Evolutionary conservation across 208 protist species (phyloP).

Genomic region (Crithidia mellificae): DNA sequence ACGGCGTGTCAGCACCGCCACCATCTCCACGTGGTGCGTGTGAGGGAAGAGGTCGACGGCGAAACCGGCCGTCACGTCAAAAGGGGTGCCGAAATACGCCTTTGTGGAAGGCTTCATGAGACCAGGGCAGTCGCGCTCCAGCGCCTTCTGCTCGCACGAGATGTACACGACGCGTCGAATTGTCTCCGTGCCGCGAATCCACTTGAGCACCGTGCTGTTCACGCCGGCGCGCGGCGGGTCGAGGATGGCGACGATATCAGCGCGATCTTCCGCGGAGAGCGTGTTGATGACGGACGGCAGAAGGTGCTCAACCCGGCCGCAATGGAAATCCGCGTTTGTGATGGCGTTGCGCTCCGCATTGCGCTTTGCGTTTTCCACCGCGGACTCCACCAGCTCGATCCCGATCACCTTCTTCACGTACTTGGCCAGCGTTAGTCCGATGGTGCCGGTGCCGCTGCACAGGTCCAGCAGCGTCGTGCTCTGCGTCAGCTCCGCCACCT

Average conservation of each 20-base stretch:
- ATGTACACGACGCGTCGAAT: constrained; percentile 95
- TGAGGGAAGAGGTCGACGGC: constrained; percentile 96
- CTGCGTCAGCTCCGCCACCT: constrained; percentile 54
- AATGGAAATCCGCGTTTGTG: constrained; percentile 86
- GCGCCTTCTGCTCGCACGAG: constrained; percentile 93
- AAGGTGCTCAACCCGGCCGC: constrained; percentile 92
- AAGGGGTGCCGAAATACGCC: constrained; percentile 79
- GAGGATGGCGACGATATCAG: constrained; percentile 85
- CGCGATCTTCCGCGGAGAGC: constrained; percentile 43
- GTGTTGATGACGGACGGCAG: constrained; percentile 64
- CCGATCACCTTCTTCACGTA: constrained; percentile 91
- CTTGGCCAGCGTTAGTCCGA: constrained; percentile 85
- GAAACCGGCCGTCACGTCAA: constrained; percentile 80
- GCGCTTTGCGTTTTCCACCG: constrained; percentile 82
- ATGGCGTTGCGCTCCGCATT: constrained; percentile 91
- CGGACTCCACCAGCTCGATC: constrained; percentile 89
- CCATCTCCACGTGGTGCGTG: constrained; percentile 94
- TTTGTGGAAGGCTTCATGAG: constrained; percentile 82
- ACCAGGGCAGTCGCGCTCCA: constrained; percentile 84
- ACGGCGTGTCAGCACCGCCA: constrained; percentile 84
- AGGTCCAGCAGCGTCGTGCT: constrained; percentile 92
- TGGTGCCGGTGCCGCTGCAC: constrained; percentile 96
- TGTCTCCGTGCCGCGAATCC: constrained; percentile 81
- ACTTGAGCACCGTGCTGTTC: constrained; percentile 90
- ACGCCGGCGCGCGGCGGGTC: constrained; percentile 91